Conservation (phyloP, 495 filamentous ascomycete species). For the Aspergillus baeticus region DNA sequence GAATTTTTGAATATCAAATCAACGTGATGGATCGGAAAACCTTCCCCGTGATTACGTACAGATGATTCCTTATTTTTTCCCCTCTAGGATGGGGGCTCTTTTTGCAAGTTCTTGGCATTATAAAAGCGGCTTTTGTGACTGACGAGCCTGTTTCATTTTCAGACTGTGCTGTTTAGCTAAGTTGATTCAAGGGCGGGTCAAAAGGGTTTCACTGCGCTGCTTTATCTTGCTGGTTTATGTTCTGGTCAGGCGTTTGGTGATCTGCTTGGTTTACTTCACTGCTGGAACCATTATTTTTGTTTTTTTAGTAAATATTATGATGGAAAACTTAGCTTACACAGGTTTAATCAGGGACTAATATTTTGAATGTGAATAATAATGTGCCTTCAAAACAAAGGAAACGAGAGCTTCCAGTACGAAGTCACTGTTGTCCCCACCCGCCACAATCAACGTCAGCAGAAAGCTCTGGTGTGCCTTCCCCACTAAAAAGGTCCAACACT, state of each 20-base stretch:
- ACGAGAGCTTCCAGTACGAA: too few relatives aligned
- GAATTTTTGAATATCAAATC: conserved; percentile 71
- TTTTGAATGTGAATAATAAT: too few relatives aligned
- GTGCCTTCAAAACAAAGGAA: too few relatives aligned
- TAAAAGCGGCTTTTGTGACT: background rate
- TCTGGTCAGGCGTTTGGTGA: too few relatives aligned
- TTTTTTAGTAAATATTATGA: too few relatives aligned
- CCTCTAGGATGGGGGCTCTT: background rate
- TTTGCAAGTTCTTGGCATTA: background rate
- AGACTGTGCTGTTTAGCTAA: background rate
- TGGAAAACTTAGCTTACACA: too few relatives aligned
- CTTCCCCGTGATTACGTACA: conserved; percentile 58
- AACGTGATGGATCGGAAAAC: conserved; percentile 64
- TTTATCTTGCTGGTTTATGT: too few relatives aligned
- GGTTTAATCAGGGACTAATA: too few relatives aligned
- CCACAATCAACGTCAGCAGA: conserved; percentile 6
- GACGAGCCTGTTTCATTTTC: background rate
- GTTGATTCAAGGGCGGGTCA: too few relatives aligned
- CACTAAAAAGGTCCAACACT: background rate
- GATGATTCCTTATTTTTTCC: conserved; percentile 37
- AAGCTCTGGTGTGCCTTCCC: background rate
- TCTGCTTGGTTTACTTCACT: too few relatives aligned
- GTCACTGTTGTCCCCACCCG: conserved; percentile 1
- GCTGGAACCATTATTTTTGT: too few relatives aligned
- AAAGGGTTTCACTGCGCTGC: too few relatives aligned